Percentiles rank a stretch among this genome's conserved stretches.
These are phyloP conservation scores for Lentinula raphanica DNA, from an alignment of 768 basidiomycete species.

Conservation along the genomic window DNA sequence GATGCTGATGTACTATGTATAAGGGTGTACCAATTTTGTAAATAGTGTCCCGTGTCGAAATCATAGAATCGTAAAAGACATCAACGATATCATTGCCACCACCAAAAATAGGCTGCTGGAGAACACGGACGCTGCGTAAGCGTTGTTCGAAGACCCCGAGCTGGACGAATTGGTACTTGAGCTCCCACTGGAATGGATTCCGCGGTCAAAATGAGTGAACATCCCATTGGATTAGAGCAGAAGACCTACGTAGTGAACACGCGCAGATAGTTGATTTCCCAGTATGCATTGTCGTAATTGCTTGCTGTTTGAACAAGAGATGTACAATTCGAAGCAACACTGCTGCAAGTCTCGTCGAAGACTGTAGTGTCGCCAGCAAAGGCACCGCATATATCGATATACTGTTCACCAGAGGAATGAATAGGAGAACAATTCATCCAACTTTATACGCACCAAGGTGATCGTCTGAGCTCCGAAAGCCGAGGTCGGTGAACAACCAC, in stretches of 20 bases:
- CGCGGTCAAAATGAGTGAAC: neutral
- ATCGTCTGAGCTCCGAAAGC: neutral
- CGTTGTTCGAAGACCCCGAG: neutral
- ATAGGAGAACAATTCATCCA: neutral
- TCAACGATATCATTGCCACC: neutral
- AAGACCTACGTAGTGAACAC: slow-evolving; percentile 19
- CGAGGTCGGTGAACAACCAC: neutral
- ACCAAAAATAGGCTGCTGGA: neutral
- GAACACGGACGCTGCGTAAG: neutral
- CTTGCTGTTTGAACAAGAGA: slow-evolving; percentile 22
- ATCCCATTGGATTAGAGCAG: neutral
- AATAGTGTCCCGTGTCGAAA: neutral
- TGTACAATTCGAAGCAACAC: slow-evolving; percentile 19
- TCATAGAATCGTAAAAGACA: neutral
- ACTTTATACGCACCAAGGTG: neutral
- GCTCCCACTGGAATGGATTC: neutral
- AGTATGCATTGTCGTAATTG: slow-evolving; percentile 32
- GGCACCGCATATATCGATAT: slow-evolving; percentile 3
- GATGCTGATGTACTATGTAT: neutral
- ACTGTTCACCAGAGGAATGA: neutral
- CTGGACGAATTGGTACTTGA: neutral
- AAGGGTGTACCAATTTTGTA: neutral
- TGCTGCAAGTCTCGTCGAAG: neutral
- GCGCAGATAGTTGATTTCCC: slow-evolving; percentile 36
- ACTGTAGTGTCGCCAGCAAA: neutral